Conservation (phyloP, 176 grass and related monocot genomes). For the Paspalum notatum region DNA sequence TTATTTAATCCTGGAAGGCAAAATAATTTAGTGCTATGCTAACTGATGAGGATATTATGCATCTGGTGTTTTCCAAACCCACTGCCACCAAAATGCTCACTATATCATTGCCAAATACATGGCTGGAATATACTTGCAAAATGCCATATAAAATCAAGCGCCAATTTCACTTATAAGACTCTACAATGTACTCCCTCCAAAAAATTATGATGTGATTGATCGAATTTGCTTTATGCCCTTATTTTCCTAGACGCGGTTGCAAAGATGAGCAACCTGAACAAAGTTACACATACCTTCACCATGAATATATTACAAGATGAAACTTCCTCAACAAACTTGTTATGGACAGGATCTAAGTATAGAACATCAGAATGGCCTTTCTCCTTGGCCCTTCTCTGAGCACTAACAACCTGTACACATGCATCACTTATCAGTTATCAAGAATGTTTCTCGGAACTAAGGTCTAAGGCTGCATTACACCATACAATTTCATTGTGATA, state of each 20-base stretch:
- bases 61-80: neutral
- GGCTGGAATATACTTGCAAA: neutral
- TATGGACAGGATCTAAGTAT: conserved; percentile 82
- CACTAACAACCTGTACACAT: conserved; percentile 66
- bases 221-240: neutral
- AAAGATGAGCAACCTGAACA: conserved; percentile 19
- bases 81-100: neutral
- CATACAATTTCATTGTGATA: neutral
- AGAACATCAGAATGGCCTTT: conserved; percentile 88
- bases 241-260: conserved; percentile 31
- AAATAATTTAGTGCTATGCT: neutral
- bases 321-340: conserved; percentile 93
- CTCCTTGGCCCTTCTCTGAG: conserved; percentile 79
- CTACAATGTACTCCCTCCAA: neutral
- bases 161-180: neutral
- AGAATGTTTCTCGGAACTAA: conserved; percentile 3
- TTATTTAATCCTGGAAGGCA: conserved; percentile 6
- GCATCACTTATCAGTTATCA: neutral
- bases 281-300: conserved; percentile 63
- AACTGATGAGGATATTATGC: neutral
- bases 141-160: neutral
- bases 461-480: neutral
- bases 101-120: conserved; percentile 3
- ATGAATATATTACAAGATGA: conserved; percentile 99
- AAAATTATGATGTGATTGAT: neutral